These are phyloP conservation scores for Abrus pulchellus DNA, from an alignment of 306 rosid genomes.

Conservation along the genomic window DNA sequence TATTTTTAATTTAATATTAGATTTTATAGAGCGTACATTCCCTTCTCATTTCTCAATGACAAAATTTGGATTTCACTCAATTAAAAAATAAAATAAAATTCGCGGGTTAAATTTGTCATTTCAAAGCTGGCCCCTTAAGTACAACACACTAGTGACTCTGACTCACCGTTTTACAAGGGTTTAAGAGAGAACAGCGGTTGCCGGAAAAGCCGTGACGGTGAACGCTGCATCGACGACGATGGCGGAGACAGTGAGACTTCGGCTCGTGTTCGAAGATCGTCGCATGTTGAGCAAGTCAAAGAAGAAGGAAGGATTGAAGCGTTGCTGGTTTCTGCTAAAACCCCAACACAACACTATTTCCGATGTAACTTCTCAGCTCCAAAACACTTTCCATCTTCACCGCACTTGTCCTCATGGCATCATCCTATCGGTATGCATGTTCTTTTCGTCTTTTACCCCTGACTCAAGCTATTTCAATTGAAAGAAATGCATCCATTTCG, in stretches of 20 bases:
- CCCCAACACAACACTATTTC: slow-evolving; percentile 75
- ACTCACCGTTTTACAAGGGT: slow-evolving; percentile 42
- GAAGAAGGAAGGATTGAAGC: slow-evolving; percentile 68
- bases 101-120: not conserved
- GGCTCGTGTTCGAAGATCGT: slow-evolving; percentile 68
- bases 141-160: not conserved
- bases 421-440: slow-evolving; percentile 67
- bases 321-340: slow-evolving; percentile 85
- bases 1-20: too few relatives aligned
- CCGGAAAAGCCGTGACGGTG: slow-evolving; percentile 3
- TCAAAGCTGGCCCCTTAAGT: not conserved
- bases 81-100: too few relatives aligned
- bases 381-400: slow-evolving; percentile 61
- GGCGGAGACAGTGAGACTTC: slow-evolving; percentile 70
- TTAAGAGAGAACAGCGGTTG: slow-evolving; percentile 36
- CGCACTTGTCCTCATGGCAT: slow-evolving; percentile 77
- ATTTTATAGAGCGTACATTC: too few relatives aligned
- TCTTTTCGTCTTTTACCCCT: not conserved
- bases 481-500: not conserved
- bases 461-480: too few relatives aligned
- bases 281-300: slow-evolving; percentile 63
- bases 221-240: slow-evolving; percentile 32
- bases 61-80: too few relatives aligned
- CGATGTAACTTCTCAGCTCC: slow-evolving; percentile 67
- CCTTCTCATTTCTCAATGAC: too few relatives aligned